Evolutionary conservation across 192 early-diverging fungal species (phyloP).

Genomic region (Chytriomyces sp.): DNA sequence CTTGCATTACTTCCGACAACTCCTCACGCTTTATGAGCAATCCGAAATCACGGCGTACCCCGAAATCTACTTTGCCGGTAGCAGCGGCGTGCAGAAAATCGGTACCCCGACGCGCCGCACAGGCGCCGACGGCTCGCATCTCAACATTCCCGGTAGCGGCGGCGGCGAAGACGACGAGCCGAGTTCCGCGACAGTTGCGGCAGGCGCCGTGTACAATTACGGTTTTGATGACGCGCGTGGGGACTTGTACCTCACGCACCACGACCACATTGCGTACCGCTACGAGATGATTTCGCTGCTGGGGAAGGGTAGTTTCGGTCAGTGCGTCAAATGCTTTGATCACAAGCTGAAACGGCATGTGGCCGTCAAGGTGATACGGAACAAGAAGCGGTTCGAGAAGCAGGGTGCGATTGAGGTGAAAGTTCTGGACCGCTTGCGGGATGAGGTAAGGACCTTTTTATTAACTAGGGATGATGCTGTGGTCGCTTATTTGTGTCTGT

Average conservation of each 20-base stretch:
- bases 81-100: constrained; percentile 55
- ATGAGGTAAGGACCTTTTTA: constrained; percentile 58
- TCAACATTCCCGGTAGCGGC: constrained; percentile 54
- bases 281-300: constrained; percentile 91
- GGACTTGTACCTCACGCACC: constrained; percentile 82
- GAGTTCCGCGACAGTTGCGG: constrained; percentile 23
- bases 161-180: constrained; percentile 21
- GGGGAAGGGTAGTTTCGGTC: constrained; percentile 95
- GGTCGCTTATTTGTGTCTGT: background rate
- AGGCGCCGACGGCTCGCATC: constrained; percentile 60
- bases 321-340: constrained; percentile 91
- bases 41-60: constrained; percentile 80
- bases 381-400: constrained; percentile 94
- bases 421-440: constrained; percentile 81
- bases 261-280: constrained; percentile 91
- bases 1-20: constrained; percentile 43
- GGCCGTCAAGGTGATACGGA: constrained; percentile 94
- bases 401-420: constrained; percentile 96
- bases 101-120: constrained; percentile 64
- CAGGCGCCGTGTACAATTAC: background rate
- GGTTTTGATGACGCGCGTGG: constrained; percentile 92
- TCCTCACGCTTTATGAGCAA: constrained; percentile 83
- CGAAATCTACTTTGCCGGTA: constrained; percentile 91
- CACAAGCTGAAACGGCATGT: constrained; percentile 86
- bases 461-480: background rate